Conservation (phyloP, 352 stramenopile species). For the Phytophthora syringae region DNA sequence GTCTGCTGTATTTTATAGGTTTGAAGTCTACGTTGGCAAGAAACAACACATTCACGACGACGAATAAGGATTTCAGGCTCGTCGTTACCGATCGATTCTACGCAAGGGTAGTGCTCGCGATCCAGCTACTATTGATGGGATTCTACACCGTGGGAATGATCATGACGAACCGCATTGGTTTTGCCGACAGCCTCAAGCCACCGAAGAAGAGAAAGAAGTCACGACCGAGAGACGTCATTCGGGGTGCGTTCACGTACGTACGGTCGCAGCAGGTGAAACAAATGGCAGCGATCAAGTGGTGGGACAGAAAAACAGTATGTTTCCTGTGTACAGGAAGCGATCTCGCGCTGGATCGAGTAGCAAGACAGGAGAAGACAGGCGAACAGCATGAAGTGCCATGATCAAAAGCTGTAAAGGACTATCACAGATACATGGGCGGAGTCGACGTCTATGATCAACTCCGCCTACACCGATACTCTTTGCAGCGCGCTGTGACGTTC, state of each 20-base stretch:
- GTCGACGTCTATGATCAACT: no score
- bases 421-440: constrained; percentile 15
- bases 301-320: constrained; percentile 11
- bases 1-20: constrained; percentile 1
- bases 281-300: constrained; percentile 6
- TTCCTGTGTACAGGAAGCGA: constrained; percentile 7
- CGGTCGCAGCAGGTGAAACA: constrained; percentile 7
- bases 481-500: constrained; percentile 8
- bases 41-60: constrained; percentile 7
- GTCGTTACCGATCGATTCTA: constrained; percentile 22
- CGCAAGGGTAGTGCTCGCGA: constrained; percentile 2
- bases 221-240: constrained; percentile 3
- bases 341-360: not conserved
- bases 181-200: constrained; percentile 14
- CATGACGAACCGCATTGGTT: constrained; percentile 11
- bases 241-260: constrained; percentile 1
- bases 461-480: constrained; percentile 15
- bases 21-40: constrained; percentile 10
- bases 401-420: constrained; percentile 11
- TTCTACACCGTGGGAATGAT: constrained; percentile 12
- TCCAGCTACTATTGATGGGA: not conserved
- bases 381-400: constrained; percentile 9
- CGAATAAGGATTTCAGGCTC: not conserved
- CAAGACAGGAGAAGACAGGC: constrained; percentile 1
- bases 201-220: constrained; percentile 6